A percentile compares a stretch with the other conserved stretches of the same genome.
These are phyloP conservation scores for Bryum argenteum DNA, from an alignment of 225 moss, liverwort and hornwort genomes.

Conservation along the genomic window DNA sequence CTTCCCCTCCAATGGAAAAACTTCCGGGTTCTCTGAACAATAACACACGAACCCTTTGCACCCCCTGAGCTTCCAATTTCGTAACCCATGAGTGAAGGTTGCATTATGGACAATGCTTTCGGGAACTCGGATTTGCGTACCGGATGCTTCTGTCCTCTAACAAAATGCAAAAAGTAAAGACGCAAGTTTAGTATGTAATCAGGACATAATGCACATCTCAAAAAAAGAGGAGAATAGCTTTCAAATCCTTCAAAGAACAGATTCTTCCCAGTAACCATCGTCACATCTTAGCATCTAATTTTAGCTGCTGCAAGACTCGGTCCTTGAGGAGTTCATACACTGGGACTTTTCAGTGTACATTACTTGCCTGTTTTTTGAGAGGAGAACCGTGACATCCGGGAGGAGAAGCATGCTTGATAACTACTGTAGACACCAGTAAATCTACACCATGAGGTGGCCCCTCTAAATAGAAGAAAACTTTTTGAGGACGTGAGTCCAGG, in stretches of 20 bases:
- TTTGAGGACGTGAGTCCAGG: conserved; percentile 47
- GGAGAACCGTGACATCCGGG: conserved; percentile 27
- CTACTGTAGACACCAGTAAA: conserved; percentile 69
- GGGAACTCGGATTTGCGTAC: conserved; percentile 21
- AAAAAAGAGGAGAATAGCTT: conserved; percentile 10
- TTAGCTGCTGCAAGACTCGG: conserved; percentile 16
- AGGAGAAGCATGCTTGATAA: conserved; percentile 48
- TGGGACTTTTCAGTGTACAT: not conserved
- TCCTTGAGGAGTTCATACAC: not conserved
- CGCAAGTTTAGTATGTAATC: conserved; percentile 21
- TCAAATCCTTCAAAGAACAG: not conserved
- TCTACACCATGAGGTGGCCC: conserved; percentile 74
- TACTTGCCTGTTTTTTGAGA: conserved; percentile 42
- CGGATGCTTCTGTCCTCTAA: conserved; percentile 41
- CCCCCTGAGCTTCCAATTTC: conserved; percentile 70
- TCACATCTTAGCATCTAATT: not conserved
- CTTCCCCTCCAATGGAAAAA: conserved; percentile 65
- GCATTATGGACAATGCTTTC: conserved; percentile 61
- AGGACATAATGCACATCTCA: conserved; percentile 15
- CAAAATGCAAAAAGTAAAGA: conserved; percentile 21
- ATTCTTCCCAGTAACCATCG: not conserved
- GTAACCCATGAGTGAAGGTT: conserved; percentile 68
- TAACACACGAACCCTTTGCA: conserved; percentile 64
- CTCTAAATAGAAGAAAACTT: conserved; percentile 77
- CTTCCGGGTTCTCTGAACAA: conserved; percentile 52